Conservation (phyloP, 2,329 filamentous ascomycete species). For the Shiraia bambusicola region DNA sequence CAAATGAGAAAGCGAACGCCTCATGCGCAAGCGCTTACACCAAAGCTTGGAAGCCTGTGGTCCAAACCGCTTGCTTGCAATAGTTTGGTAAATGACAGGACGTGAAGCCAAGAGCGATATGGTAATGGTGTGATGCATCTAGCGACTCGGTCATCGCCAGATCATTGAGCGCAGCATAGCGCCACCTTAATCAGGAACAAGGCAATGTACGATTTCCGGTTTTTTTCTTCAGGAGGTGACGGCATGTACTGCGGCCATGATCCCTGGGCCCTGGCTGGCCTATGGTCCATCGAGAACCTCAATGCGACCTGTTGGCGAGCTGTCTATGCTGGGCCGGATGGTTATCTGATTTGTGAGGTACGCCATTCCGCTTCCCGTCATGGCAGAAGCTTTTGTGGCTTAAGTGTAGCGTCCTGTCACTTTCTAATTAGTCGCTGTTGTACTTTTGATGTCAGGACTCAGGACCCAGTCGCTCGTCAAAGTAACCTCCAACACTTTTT, state of each 20-base stretch:
- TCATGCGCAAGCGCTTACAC: not conserved
- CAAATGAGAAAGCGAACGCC: too few species aligned
- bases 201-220: too few species aligned
- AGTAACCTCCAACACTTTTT: not conserved
- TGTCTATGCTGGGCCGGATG: not conserved
- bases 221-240: too few species aligned
- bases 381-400: not conserved
- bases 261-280: too few species aligned
- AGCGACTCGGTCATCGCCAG: too few species aligned
- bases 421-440: constrained; percentile 1
- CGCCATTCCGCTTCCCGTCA: constrained; percentile 8
- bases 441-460: not conserved
- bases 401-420: constrained; percentile 14
- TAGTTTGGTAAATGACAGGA: constrained; percentile 1
- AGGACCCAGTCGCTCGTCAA: too few species aligned
- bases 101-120: not conserved
- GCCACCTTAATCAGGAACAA: too few species aligned
- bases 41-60: not conserved
- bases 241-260: not conserved
- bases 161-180: too few species aligned
- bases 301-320: constrained; percentile 7
- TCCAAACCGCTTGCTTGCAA: not conserved
- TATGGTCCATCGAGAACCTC: constrained; percentile 1
- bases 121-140: constrained; percentile 1
- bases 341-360: constrained; percentile 12